Evolutionary conservation across 2,329 filamentous ascomycete species (phyloP).

Genomic region (Alternaria sp.): DNA sequence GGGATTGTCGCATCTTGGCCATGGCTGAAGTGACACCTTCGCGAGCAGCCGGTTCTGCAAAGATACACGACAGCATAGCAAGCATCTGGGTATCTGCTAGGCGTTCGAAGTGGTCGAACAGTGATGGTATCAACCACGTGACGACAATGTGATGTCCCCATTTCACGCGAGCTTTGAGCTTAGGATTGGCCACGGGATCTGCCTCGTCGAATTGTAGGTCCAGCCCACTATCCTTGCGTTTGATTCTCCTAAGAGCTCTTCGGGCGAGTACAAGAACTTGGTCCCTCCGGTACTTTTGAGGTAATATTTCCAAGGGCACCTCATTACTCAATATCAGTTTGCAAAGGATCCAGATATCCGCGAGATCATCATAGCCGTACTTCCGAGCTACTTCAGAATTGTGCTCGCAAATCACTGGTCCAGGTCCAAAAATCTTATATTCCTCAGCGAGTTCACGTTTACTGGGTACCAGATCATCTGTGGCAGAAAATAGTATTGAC

Average conservation of each 20-base stretch:
- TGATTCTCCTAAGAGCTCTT: conserved; percentile 62
- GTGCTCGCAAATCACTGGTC: conserved; percentile 79
- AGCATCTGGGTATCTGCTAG: conserved; percentile 70
- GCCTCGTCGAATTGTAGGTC: conserved; percentile 57
- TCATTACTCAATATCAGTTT: conserved; percentile 78
- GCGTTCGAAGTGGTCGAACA: conserved; percentile 66
- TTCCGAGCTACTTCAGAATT: conserved; percentile 81
- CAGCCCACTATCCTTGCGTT: conserved; percentile 57
- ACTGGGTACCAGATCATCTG: conserved; percentile 76
- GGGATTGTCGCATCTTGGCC: conserved; percentile 43
- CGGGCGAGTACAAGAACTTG: conserved; percentile 74
- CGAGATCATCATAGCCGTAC: conserved; percentile 73
- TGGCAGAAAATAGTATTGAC: conserved; percentile 67
- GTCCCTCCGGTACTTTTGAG: conserved; percentile 61
- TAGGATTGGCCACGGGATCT: conserved; percentile 47
- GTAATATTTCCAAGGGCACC: conserved; percentile 71
- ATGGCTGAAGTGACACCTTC: conserved; percentile 50
- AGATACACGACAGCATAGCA: conserved; percentile 68
- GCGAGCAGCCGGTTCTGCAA: conserved; percentile 57
- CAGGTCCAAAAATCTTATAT: conserved; percentile 85
- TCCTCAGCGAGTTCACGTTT: conserved; percentile 77
- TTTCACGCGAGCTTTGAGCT: conserved; percentile 55
- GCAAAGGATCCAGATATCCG: conserved; percentile 83
- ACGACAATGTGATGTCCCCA: conserved; percentile 66
- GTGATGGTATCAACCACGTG: conserved; percentile 62